A percentile compares a stretch with the other conserved stretches of the same genome.
Conservation (phyloP, 192 early-diverging fungal genomes). For the Coemansia umbellata region DNA sequence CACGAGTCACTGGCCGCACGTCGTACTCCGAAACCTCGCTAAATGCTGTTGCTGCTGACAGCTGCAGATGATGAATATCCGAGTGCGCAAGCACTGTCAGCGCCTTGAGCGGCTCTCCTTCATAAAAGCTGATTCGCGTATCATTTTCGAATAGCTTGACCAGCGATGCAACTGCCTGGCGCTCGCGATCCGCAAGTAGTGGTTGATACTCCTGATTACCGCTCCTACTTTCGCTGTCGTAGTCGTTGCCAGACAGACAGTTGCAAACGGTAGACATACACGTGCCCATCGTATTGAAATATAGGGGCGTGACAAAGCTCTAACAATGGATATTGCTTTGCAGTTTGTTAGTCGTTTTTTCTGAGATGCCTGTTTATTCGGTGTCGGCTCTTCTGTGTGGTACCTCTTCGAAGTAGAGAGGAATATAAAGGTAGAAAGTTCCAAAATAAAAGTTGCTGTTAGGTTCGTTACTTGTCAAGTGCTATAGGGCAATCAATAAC, state of each 20-base stretch:
- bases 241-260: neutral
- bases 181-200: conserved; percentile 29
- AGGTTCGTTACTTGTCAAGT: no score
- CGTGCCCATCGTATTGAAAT: conserved; percentile 1
- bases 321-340: no score
- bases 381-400: no score
- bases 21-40: conserved; percentile 85
- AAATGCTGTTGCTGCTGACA: conserved; percentile 83
- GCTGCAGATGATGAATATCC: conserved; percentile 78
- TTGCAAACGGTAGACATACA: neutral
- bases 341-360: no score
- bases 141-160: conserved; percentile 44
- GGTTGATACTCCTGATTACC: conserved; percentile 18
- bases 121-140: conserved; percentile 59
- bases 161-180: conserved; percentile 31
- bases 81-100: conserved; percentile 78
- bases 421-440: no score
- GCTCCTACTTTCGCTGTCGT: neutral
- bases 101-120: conserved; percentile 69
- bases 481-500: no score
- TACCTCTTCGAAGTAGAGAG: no score
- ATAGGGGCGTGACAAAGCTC: no score
- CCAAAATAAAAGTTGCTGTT: no score
- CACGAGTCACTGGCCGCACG: conserved; percentile 62
- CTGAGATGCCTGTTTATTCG: no score